Base-by-base conservation (phyloP, 2,329 filamentous ascomycete species). In the Penicillium sp. region DNA sequence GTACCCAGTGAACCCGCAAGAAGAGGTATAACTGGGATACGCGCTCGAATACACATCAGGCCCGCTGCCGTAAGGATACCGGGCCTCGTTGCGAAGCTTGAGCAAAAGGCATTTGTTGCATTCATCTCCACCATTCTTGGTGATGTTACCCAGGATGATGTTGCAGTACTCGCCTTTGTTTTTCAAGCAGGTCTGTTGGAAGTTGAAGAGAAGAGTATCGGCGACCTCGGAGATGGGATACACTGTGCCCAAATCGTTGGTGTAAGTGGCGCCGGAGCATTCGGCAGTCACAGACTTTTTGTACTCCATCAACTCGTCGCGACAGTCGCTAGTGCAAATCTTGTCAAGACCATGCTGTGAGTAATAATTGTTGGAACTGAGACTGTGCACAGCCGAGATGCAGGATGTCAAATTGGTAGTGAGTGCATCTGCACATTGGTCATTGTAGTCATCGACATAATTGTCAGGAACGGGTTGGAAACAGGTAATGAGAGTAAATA, bases 11-110 rank as follows among this genome's bases (percentile, higher is more conserved):
- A 53, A 53, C 67, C 67, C 38, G 45, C 48, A n/a, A 54, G 61
- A 22, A 49, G 59, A 39, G 63, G 55, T 22, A 59, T 59, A 6
- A 49, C 66, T 18, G 71, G 73, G 3, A 50, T 48, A 9, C 74
- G 72, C 53, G 65, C 65, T 3, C 55, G 52, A 1, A 50, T 61
- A 48, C 48, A 44, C 47, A 22, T 21, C 32, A 18, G 47, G 52
- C 21, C 52, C 50, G 31, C 45, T 48, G 10, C 50, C 45, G 48
- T 53, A 53, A 13, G 50, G 45, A 38, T 34, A 53, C 45, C 44
- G 45, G 31, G 50, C 50, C 38, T 48, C 24, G 3, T 45, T 16
- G 16, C 50, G 50, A 18, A 53, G 45, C 27, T 53, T 48, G 24
- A 48, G 21, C 27, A 53, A 45, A 13, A 48, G 31, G 21, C 50